Evolutionary conservation across 169 alveolate genomes (phyloP), one percentile per base, ranked within the genome.

Genomic region (Neospora caninum): DNA sequence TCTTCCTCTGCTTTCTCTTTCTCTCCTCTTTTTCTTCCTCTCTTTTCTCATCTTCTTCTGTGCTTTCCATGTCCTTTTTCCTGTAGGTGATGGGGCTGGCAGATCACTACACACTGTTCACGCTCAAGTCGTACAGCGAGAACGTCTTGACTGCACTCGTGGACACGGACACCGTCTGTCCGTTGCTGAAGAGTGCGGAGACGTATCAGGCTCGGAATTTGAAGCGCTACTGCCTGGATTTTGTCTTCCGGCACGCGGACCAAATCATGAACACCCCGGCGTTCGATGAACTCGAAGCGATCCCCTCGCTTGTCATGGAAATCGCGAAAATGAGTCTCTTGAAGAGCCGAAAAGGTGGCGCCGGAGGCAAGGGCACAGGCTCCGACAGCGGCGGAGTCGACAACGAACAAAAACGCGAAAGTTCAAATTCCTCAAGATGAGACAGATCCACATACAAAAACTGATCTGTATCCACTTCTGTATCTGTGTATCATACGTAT

Each of bases 261-360:
- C 29, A 34, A 22, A 54, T 67, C 42, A 20, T 42, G 42, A 18
- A 36, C 41, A 88, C 93, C 13, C 88, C 93, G 58, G 83, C 70
- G 42, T 88, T 88, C 93, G 64, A 58, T 25, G 45, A 64, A 36
- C 93, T 88, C 39, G 84, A 53, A 36, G 64, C 93, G 58, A 18
- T 67, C 6, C 93, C 93, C 27, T 88, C 93, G 41, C 93, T 88
- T 0, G 87, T 88, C 1, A 88, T 88, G 93, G 87, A 88, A 31
- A 88, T 88, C 39, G 93, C 93, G 27, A 58, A 67, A 38, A 34
- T 67, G 49, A 39, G 70, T 39, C 87, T 88, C 27, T 6, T 36
- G 27, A 31, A 36, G 43, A 34, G 49, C 84, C 42, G 49, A 6
- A 34, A 36, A 27, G 84, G 84, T 10, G 42, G 49, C 39, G 84